Base-by-base conservation (phyloP, 169 alveolate species). In the Cystoisospora suis region DNA sequence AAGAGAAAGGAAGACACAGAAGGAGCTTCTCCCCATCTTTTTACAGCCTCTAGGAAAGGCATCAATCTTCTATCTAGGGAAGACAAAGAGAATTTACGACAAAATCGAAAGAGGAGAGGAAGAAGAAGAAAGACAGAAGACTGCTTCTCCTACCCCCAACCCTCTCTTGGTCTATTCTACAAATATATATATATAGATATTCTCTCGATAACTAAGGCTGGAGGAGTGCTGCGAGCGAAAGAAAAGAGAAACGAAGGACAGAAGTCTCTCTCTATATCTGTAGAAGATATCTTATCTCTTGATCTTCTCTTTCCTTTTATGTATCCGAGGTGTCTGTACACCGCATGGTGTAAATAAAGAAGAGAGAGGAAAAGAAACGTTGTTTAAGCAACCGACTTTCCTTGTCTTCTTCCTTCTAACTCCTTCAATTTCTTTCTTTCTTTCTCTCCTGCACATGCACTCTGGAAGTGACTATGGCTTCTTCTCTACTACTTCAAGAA, bases 301-400 rank as follows among this genome's bases (percentile, higher is more conserved):
- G n/a, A n/a, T n/a, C n/a, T n/a, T n/a, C n/a, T n/a, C n/a, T n/a
- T n/a, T n/a, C n/a, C n/a, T n/a, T n/a, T n/a, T n/a, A n/a, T n/a
- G n/a, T n/a, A n/a, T n/a, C n/a, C n/a, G n/a, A n/a, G n/a, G n/a
- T n/a, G n/a, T n/a, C n/a, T n/a, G n/a, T n/a, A n/a, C n/a, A n/a
- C n/a, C n/a, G n/a, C n/a, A n/a, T n/a, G n/a, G n/a, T n/a, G n/a
- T n/a, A n/a, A n/a, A n/a, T n/a, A n/a, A n/a, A n/a, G n/a, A n/a
- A 79, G 87, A 61, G 47, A 69, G 45, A 79, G 87, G 72, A 79
- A 69, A 46, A 79, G 87, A 38, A 44, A 27, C n/a, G 5, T 61
- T 69, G 45, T 29, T 45, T 29, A 69, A 3, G 69, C 87, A 69
- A 20, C 47, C 29, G 65, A 53, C 29, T 23, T 15, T 12, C 65